Percentiles rank a stretch among this genome's conserved stretches.
Conservation (phyloP, 495 filamentous ascomycete genomes). For the Recurvomyces mirabilis region DNA sequence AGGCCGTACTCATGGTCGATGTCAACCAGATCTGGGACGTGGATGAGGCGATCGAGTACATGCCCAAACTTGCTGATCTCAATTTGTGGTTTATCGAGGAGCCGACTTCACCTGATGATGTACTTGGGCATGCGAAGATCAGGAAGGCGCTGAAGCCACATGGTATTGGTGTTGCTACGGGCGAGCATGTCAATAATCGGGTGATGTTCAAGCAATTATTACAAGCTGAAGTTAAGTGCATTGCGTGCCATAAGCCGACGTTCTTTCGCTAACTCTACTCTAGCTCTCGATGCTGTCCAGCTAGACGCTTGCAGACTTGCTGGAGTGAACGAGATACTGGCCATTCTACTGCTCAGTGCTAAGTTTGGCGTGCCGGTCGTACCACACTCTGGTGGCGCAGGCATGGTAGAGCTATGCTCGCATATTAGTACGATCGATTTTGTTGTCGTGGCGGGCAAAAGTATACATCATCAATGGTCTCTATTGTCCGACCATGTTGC, state of each 20-base stretch:
- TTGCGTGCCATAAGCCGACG: no score
- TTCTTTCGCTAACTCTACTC: no score
- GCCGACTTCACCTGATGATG: conserved; percentile 89
- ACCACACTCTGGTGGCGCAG: conserved; percentile 77
- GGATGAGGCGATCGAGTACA: conserved; percentile 77
- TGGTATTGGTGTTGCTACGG: conserved; percentile 80
- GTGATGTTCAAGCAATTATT: conserved; percentile 89
- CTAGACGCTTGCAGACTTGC: conserved; percentile 82
- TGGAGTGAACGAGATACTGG: conserved; percentile 84
- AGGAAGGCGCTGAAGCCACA: conserved; percentile 60
- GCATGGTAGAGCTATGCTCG: conserved; percentile 82
- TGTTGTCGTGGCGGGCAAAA: conserved; percentile 68
- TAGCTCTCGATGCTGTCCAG: conserved; percentile 79
- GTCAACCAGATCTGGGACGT: conserved; percentile 92
- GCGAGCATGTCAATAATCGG: conserved; percentile 90
- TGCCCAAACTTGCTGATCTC: conserved; percentile 68
- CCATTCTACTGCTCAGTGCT: conserved; percentile 73
- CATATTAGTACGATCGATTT: conserved; percentile 89
- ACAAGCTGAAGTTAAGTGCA: conserved; percentile 49
- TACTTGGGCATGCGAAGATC: conserved; percentile 75
- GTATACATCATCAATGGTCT: no score
- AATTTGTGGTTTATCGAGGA: conserved; percentile 95
- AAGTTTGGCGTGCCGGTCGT: conserved; percentile 76
- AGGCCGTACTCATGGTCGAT: conserved; percentile 82
- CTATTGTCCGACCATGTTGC: neutral